Evolutionary conservation across 2,329 filamentous ascomycete species (phyloP), one percentile per base, ranked within the genome.

Genomic region (Trichoderma gracile): DNA sequence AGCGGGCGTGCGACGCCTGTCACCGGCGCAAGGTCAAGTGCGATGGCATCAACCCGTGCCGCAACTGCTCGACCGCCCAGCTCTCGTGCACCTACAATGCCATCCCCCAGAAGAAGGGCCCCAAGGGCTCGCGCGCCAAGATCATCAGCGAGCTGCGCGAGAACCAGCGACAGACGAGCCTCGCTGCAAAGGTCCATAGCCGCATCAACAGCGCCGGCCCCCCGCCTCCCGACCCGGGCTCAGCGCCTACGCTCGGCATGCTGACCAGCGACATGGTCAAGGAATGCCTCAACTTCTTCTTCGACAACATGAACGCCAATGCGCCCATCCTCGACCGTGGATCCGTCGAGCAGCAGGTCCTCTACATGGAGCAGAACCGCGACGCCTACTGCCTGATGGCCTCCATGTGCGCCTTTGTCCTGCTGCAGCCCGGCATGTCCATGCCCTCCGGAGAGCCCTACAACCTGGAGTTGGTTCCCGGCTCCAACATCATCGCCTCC

Each of bases 11-110:
- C 78, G 88, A 91, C 75, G 88, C 87, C 71, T 91, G 88, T 74
- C 88, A 90, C 79, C 86, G 87, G 68, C 85, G 88, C 75, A 91
- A 91, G 76, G 88, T 91, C 73, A 90, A 89, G 75, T 91, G 89
- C 73, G 87, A 90, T 72, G 87, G 88, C 65, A 80, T 86, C 73
- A 87, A 87, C 71, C 88, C 89, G 21, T 92, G 89, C 76, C 83
- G 85, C 66, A 90, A 91, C 76, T 92, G 89, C 76, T 81, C 82
- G 14, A 84, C 87, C 8, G 86, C 89, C 7, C 83, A 86, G 71
- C 80, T 91, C 19, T 80, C 83, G 14, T 92, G 89, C 80, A 91
- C 88, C 33, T 92, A 91, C 81, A 88, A 90, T 78, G 86, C 88
- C 40, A 86, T 91, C 42, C 88, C 88, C 1, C 89, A 90, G 77